phyloP scores from a whole-genome alignment of 2,329 filamentous ascomycete species.

The Tolypocladium ovalisporum region DNA sequence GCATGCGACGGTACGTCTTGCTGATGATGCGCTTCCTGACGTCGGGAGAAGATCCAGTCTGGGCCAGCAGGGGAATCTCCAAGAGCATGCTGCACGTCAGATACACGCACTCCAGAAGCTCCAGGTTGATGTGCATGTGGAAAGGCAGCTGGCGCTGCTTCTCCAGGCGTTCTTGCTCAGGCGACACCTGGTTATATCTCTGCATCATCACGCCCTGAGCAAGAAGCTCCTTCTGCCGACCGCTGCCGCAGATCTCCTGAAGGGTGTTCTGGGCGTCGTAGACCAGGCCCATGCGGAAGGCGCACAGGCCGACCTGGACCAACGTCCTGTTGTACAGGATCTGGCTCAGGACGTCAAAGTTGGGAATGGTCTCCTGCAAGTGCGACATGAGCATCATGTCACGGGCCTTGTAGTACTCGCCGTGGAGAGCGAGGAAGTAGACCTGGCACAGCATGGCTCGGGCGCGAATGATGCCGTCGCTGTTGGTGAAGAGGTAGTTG shows the following conservation, averaged over 20 bases:
- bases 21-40: conserved; percentile 96
- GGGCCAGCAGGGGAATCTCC: conserved; percentile 92
- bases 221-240: conserved; percentile 92
- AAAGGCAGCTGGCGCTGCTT: conserved; percentile 96
- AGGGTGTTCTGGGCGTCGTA: conserved; percentile 97
- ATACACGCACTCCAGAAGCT: conserved; percentile 96
- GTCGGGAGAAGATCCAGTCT: conserved; percentile 92
- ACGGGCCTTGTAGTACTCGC: conserved; percentile 94
- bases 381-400: conserved; percentile 99
- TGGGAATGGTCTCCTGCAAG: conserved; percentile 91
- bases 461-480: conserved; percentile 90
- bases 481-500: conserved; percentile 89
- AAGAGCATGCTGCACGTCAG: conserved; percentile 98
- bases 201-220: conserved; percentile 98
- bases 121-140: conserved; percentile 99
- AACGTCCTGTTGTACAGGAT: conserved; percentile 98
- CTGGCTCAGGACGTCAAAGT: conserved; percentile 93
- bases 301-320: conserved; percentile 95
- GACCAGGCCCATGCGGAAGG: conserved; percentile 91
- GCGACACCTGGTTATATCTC: conserved; percentile 89
- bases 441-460: conserved; percentile 98
- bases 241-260: conserved; percentile 95
- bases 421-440: conserved; percentile 94
- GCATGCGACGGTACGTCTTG: conserved; percentile 98
- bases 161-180: conserved; percentile 94